Conservation (phyloP, 805 yeast genomes). For the Barnettozyma sp. region DNA sequence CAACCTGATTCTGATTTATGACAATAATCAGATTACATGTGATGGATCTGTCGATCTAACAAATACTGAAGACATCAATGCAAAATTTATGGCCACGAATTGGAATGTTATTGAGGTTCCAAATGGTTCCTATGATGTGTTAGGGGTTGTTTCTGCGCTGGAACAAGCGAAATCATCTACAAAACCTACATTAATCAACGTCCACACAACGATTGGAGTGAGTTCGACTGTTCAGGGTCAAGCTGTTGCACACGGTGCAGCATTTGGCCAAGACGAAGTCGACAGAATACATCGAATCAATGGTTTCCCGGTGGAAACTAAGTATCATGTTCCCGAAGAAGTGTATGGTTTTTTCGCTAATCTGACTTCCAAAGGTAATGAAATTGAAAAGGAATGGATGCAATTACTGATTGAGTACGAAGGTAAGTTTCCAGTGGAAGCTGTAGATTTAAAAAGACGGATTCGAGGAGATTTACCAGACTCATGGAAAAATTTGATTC, state of each 20-base stretch:
- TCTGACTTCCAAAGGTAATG: constrained; percentile 10
- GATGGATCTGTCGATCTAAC: constrained; percentile 33
- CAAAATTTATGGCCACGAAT: constrained; percentile 30
- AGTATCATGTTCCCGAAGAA: constrained; percentile 22
- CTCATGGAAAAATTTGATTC: not conserved
- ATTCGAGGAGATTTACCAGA: not conserved
- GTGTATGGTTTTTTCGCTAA: constrained; percentile 28
- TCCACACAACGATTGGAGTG: constrained; percentile 31
- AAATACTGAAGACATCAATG: constrained; percentile 29
- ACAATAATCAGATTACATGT: constrained; percentile 32
- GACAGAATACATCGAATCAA: constrained; percentile 13
- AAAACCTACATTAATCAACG: constrained; percentile 33
- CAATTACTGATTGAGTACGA: not conserved
- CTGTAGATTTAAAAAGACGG: not conserved
- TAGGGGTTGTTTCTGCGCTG: not conserved
- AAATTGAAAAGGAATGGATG: not conserved
- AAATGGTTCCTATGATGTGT: constrained; percentile 24
- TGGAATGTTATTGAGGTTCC: constrained; percentile 32
- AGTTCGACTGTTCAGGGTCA: constrained; percentile 27
- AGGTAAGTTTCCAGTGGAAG: not conserved
- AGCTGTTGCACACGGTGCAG: constrained; percentile 24
- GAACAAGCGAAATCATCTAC: constrained; percentile 15
- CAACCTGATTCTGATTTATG: constrained; percentile 25
- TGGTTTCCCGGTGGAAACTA: constrained; percentile 20
- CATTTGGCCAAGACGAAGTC: constrained; percentile 27